Conservation (phyloP, 352 stramenopile genomes). For the Phytopythium sindhum region DNA sequence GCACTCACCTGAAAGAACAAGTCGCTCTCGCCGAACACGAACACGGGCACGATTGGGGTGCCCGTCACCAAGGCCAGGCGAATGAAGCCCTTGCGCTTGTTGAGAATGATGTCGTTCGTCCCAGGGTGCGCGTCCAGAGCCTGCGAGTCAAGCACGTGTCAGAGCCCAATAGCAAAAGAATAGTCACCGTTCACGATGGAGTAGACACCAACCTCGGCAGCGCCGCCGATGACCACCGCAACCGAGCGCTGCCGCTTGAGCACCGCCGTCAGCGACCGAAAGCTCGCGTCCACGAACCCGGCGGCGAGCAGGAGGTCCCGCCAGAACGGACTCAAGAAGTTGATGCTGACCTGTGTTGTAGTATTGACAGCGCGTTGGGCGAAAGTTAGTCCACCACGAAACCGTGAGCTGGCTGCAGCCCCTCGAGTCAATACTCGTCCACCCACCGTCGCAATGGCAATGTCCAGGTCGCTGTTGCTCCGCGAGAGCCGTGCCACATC, state of each 20-base stretch:
- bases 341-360: slow-evolving; percentile 28
- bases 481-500: slow-evolving; percentile 31
- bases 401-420: not conserved
- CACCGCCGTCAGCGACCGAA: slow-evolving; percentile 26
- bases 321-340: slow-evolving; percentile 55
- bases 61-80: slow-evolving; percentile 56
- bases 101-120: slow-evolving; percentile 52
- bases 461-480: slow-evolving; percentile 36
- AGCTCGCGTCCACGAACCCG: slow-evolving; percentile 55
- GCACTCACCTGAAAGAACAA: slow-evolving; percentile 35
- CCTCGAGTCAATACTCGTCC: not conserved
- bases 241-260: slow-evolving; percentile 30
- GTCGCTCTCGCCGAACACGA: slow-evolving; percentile 67
- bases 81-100: slow-evolving; percentile 63
- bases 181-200: not conserved
- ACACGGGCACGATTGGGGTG: slow-evolving; percentile 58
- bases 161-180: not conserved
- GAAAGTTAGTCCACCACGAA: not conserved
- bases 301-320: slow-evolving; percentile 40
- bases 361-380: not conserved
- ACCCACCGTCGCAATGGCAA: slow-evolving; percentile 42
- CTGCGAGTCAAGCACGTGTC: slow-evolving; percentile 6
- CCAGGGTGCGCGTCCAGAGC: slow-evolving; percentile 41
- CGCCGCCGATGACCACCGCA: slow-evolving; percentile 38
- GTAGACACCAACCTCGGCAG: slow-evolving; percentile 26